phyloP scores from a whole-genome alignment of 2,329 filamentous ascomycete species.

The Verticillium nubilum region DNA sequence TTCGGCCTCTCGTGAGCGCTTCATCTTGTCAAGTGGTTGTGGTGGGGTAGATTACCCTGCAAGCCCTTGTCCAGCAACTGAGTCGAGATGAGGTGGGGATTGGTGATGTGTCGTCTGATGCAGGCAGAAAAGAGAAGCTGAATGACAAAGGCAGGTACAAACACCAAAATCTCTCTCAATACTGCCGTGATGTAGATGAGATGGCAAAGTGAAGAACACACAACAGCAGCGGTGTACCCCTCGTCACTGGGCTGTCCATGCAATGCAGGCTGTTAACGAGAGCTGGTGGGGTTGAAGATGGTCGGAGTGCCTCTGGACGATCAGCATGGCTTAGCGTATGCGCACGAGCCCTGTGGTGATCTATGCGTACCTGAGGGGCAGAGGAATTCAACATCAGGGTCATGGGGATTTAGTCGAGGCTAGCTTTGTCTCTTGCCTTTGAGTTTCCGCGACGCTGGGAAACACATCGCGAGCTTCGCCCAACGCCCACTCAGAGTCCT shows the following conservation, averaged over 20 bases:
- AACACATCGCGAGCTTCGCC: background rate
- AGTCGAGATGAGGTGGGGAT: background rate
- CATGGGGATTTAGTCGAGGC: background rate
- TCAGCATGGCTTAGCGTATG: background rate
- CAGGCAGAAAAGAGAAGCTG: background rate
- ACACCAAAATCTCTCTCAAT: background rate
- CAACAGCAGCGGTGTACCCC: background rate
- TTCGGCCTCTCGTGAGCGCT: constrained; percentile 57
- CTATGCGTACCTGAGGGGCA: background rate
- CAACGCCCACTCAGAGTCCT: background rate
- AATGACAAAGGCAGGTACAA: background rate
- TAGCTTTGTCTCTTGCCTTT: background rate
- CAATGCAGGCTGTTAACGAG: background rate
- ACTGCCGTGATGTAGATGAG: background rate
- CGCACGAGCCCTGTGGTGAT: background rate
- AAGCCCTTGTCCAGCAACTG: background rate
- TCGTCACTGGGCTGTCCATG: background rate
- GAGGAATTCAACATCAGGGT: background rate
- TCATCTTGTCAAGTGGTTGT: constrained; percentile 37
- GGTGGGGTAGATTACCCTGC: constrained; percentile 6
- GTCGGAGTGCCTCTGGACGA: background rate
- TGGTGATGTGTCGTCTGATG: background rate
- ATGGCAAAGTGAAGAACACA: background rate
- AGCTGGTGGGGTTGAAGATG: background rate
- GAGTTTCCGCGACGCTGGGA: background rate